phyloP scores from a whole-genome alignment of 306 rosid species.

The Begonia masoniana region DNA sequence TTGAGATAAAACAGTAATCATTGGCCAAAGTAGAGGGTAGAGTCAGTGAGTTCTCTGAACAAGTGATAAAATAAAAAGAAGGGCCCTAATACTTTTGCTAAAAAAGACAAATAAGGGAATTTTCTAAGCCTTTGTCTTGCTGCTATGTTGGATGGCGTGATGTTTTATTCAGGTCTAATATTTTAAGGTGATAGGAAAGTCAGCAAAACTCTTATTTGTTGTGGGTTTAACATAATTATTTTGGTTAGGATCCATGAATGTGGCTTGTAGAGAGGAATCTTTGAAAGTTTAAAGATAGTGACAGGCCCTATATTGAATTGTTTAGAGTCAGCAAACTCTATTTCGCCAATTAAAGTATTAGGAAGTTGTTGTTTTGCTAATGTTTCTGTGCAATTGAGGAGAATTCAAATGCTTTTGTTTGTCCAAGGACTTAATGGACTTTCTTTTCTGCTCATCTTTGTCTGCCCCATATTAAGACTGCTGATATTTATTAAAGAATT shows the following conservation, averaged over 20 bases:
- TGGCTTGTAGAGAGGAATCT: constrained; percentile 18
- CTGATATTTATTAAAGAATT: no score
- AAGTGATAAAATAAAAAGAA: constrained; percentile 16
- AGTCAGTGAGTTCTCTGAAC: constrained; percentile 11
- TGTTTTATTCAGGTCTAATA: no score
- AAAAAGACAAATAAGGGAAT: constrained; percentile 61
- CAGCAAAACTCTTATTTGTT: constrained; percentile 20
- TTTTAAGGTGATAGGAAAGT: no score
- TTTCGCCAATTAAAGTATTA: constrained; percentile 13
- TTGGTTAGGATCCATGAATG: constrained; percentile 16
- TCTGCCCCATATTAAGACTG: background rate
- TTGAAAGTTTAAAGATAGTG: constrained; percentile 12
- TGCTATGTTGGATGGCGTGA: background rate
- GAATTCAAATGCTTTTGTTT: background rate
- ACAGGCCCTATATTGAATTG: constrained; percentile 15
- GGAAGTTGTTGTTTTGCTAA: constrained; percentile 19
- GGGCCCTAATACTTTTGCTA: constrained; percentile 13
- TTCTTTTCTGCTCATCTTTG: background rate
- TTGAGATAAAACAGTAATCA: constrained; percentile 10
- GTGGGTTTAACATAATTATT: constrained; percentile 31
- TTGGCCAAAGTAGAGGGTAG: constrained; percentile 34
- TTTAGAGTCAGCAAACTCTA: constrained; percentile 41
- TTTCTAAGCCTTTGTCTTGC: constrained; percentile 46
- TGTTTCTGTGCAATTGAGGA: constrained; percentile 7
- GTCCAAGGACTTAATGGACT: background rate